phyloP scores from a whole-genome alignment of 129 eudicot genomes.

The Oenanthe sinensis region DNA sequence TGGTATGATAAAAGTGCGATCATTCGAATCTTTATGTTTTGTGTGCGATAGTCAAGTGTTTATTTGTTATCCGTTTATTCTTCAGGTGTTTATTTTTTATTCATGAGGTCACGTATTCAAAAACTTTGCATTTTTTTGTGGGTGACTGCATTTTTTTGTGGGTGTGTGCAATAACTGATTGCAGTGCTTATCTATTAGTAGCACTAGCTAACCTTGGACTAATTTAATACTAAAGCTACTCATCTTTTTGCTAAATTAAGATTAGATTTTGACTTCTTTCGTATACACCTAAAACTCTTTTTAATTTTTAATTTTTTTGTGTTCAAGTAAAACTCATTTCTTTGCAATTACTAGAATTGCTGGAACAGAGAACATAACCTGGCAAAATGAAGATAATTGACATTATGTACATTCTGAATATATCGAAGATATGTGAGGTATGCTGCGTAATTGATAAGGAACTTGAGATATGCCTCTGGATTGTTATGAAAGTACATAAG shows the following conservation, averaged over 20 bases:
- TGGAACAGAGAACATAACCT: background rate
- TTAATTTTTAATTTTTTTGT: background rate
- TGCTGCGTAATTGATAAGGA: background rate
- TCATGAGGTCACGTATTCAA: background rate
- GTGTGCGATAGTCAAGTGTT: background rate
- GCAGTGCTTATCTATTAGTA: constrained; percentile 4
- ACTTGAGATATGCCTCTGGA: background rate
- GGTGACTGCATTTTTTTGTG: background rate
- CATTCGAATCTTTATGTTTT: background rate
- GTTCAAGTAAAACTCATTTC: background rate
- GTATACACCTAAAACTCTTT: background rate
- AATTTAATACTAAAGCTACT: background rate
- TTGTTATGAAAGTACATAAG: background rate
- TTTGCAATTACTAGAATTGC: background rate
- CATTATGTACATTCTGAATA: background rate
- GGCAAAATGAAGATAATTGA: background rate
- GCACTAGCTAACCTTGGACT: background rate
- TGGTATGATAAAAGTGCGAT: background rate
- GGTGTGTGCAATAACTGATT: background rate
- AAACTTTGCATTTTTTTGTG: background rate
- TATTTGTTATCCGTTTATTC: background rate
- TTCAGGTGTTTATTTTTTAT: background rate
- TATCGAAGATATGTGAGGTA: background rate
- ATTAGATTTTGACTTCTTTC: constrained; percentile 2
- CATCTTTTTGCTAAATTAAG: background rate